Percentiles rank a stretch among this genome's conserved stretches.
Evolutionary conservation across 2,329 filamentous ascomycete genomes (phyloP).

Genomic region (Colletotrichum shisoi): DNA sequence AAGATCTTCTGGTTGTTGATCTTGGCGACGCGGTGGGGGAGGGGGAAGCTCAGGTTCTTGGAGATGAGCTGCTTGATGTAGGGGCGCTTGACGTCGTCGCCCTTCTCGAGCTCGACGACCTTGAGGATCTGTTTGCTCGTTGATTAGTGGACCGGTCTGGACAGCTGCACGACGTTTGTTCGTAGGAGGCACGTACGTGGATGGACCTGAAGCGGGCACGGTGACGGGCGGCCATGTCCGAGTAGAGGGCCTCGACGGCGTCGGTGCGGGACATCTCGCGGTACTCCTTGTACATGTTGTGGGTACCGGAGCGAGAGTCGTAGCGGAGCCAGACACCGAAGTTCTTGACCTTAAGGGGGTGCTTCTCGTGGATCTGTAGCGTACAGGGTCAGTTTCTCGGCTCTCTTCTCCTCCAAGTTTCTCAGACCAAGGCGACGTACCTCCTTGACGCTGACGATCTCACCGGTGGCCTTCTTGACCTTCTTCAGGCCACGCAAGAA

Average conservation of each 20-base stretch:
- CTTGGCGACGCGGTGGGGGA: slow-evolving; percentile 94
- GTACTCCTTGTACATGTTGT: slow-evolving; percentile 99
- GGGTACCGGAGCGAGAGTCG: slow-evolving; percentile 98
- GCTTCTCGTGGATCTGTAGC: slow-evolving; percentile 89
- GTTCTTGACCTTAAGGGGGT: slow-evolving; percentile 99
- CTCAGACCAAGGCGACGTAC: slow-evolving; percentile 64
- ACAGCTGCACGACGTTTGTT: too few relatives aligned
- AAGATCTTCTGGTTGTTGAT: slow-evolving; percentile 88
- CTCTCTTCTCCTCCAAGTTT: neutral
- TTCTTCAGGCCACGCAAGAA: slow-evolving; percentile 99
- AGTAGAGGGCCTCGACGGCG: slow-evolving; percentile 96
- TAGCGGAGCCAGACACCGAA: slow-evolving; percentile 99
- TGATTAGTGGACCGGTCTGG: slow-evolving; percentile 16
- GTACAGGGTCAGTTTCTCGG: neutral
- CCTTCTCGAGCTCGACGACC: slow-evolving; percentile 96
- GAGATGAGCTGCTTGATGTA: slow-evolving; percentile 99
- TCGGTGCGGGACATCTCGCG: slow-evolving; percentile 96
- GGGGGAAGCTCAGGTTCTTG: slow-evolving; percentile 97
- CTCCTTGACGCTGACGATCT: slow-evolving; percentile 97
- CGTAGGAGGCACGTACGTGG: slow-evolving; percentile 73
- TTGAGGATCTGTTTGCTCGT: slow-evolving; percentile 79
- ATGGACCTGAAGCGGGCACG: slow-evolving; percentile 97
- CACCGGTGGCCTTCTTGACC: slow-evolving; percentile 99
- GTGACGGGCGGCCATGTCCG: slow-evolving; percentile 99
- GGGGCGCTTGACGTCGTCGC: slow-evolving; percentile 91